phyloP scores from a whole-genome alignment of 106 monocot species.

The Cymbidium sinense region DNA sequence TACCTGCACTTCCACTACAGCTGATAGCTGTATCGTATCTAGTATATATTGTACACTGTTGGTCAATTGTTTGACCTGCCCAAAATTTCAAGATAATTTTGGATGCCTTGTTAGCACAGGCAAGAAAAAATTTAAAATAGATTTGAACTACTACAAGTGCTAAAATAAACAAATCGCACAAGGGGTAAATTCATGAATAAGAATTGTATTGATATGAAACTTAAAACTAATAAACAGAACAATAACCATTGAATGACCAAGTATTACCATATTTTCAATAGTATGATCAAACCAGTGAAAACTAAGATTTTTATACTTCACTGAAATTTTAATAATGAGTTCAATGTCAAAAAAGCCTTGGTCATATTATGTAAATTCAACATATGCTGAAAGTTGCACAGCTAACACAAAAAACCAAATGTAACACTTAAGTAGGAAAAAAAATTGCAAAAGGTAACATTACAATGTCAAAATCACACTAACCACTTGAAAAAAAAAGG shows the following conservation, averaged over 20 bases:
- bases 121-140: too few species aligned
- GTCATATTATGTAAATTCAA: not conserved
- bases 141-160: too few species aligned
- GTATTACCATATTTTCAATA: not conserved
- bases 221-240: not conserved
- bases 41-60: slow-evolving; percentile 37
- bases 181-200: too few species aligned
- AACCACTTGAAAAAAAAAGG: too few species aligned
- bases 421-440: not conserved
- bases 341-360: not conserved
- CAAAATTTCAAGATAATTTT: not conserved
- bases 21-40: slow-evolving; percentile 35
- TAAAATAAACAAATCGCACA: too few species aligned
- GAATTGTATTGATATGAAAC: not conserved
- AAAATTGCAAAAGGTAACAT: too few species aligned
- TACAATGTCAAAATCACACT: too few species aligned
- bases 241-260: not conserved
- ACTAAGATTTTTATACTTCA: not conserved
- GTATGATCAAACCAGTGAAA: not conserved
- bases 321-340: not conserved
- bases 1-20: slow-evolving; percentile 52
- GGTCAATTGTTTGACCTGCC: slow-evolving; percentile 44
- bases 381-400: not conserved
- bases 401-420: not conserved
- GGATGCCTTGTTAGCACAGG: not conserved